Evolutionary conservation across 2,329 filamentous ascomycete genomes (phyloP).

Genomic region (Exutisphaerella laricina): DNA sequence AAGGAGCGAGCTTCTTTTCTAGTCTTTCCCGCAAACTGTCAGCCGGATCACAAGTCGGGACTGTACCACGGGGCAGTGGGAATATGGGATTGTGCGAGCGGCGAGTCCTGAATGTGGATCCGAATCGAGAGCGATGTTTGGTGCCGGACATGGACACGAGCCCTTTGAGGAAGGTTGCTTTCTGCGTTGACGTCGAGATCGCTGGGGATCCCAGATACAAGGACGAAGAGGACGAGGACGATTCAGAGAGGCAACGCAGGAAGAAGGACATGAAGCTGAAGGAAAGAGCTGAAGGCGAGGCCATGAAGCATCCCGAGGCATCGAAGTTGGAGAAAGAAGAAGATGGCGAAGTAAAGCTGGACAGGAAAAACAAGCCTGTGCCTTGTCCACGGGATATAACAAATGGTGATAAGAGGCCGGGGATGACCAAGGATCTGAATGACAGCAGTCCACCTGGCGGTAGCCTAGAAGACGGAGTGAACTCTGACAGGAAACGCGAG

Average conservation of each 20-base stretch:
- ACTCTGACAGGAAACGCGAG: conserved; percentile 67
- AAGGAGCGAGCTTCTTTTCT: conserved; percentile 65
- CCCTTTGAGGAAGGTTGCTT: conserved; percentile 82
- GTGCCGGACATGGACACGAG: conserved; percentile 72
- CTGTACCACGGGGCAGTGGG: conserved; percentile 46
- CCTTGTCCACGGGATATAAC: conserved; percentile 11
- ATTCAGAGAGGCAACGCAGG: conserved; percentile 46
- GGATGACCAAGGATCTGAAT: background rate
- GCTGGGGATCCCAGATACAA: conserved; percentile 75
- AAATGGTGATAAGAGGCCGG: conserved; percentile 5
- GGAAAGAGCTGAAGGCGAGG: conserved; percentile 68
- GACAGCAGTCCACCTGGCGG: conserved; percentile 18
- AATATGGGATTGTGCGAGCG: conserved; percentile 72
- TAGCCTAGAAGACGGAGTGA: conserved; percentile 21
- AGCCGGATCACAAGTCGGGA: conserved; percentile 46
- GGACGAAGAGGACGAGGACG: conserved; percentile 50
- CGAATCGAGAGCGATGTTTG: conserved; percentile 68
- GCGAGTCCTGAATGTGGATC: conserved; percentile 78
- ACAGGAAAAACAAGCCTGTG: conserved; percentile 30
- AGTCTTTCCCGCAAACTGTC: conserved; percentile 78
- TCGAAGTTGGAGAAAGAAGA: conserved; percentile 54
- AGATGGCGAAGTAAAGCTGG: conserved; percentile 32
- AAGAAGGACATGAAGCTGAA: conserved; percentile 57
- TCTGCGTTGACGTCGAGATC: conserved; percentile 96
- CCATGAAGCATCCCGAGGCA: conserved; percentile 61